A percentile compares a stretch with the other conserved stretches of the same genome.
Conservation (phyloP, 176 grass and related monocot genomes). For the Triticum dicoccoides region DNA sequence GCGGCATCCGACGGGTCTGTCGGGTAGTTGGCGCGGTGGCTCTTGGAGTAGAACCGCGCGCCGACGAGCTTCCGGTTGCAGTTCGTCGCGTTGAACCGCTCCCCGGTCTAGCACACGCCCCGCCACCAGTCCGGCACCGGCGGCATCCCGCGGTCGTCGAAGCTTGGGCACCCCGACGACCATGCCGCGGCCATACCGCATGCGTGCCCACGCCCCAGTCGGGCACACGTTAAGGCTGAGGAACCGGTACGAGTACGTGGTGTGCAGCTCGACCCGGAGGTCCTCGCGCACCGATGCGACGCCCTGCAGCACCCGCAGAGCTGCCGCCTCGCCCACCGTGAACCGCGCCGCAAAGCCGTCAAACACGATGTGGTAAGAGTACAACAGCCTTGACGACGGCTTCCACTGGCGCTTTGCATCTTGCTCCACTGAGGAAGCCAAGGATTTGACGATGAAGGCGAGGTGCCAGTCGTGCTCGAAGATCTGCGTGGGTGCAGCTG, state of each 20-base stretch:
- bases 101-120: conserved; percentile 71
- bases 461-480: conserved; percentile 52
- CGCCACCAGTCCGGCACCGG: conserved; percentile 53
- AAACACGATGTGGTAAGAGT: conserved; percentile 80
- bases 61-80: conserved; percentile 94
- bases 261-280: conserved; percentile 69
- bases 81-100: conserved; percentile 53
- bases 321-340: conserved; percentile 43
- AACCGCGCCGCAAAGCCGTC: conserved; percentile 85
- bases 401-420: neutral
- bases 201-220: conserved; percentile 56
- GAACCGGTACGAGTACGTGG: conserved; percentile 83
- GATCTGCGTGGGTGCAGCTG: conserved; percentile 51
- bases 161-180: conserved; percentile 87
- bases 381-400: conserved; percentile 54
- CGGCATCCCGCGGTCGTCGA: conserved; percentile 74
- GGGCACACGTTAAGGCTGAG: conserved; percentile 64
- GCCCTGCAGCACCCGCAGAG: conserved; percentile 42
- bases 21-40: conserved; percentile 79
- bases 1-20: conserved; percentile 36
- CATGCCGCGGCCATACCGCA: conserved; percentile 50
- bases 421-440: conserved; percentile 26
- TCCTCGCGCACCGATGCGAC: conserved; percentile 69
- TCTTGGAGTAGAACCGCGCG: conserved; percentile 87
- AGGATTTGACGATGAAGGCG: conserved; percentile 59